Evolutionary conservation across 306 rosid species (phyloP), one percentile per base, ranked within the genome.

Genomic region (Cyamopsis tetragonoloba): DNA sequence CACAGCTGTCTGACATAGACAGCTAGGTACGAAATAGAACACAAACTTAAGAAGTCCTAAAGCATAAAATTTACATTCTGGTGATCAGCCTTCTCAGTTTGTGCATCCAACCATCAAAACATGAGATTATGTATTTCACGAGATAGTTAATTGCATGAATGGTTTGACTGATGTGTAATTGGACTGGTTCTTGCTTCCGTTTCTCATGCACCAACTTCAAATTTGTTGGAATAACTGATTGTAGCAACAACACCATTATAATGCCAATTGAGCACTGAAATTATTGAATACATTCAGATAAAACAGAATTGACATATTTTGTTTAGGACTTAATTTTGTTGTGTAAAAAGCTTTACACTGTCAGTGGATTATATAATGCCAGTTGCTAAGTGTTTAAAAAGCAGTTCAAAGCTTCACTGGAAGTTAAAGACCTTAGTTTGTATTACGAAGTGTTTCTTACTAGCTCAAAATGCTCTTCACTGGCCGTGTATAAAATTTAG

Each of bases 191-290:
- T 42, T 20, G 23, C 18, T 38, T 7, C 43, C 49, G 54, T 24
- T 34, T 47, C 30, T 22, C 13, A 49, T 38, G 12, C 1, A 12
- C 30, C 63, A 48, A 49, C 26, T 35, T 31, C 34, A 49, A 49
- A 38, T n/a, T 9, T 17, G 55, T 62, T 2, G 70, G 63, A 61
- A 50, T 72, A 70, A 54, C 19, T n/a, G 24, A n/a, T 49, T 17
- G 35, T 3, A 49, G 44, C n/a, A 44, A 26, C 55, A 59, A 48
- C 38, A 1, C 42, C 42, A 37, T 48, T 55, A 4, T 41, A 43
- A 34, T 47, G 17, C 24, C 54, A 72, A 11, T 14, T n/a, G 34
- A 34, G 20, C 50, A 15, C 49, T 17, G 12, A 71, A 35, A 22
- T n/a, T 42, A 27, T 47, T 31, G 19, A 23, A 22, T 22, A 3